Evolutionary conservation across 805 yeast genomes (phyloP).

Genomic region (Starmerella davenportii): DNA sequence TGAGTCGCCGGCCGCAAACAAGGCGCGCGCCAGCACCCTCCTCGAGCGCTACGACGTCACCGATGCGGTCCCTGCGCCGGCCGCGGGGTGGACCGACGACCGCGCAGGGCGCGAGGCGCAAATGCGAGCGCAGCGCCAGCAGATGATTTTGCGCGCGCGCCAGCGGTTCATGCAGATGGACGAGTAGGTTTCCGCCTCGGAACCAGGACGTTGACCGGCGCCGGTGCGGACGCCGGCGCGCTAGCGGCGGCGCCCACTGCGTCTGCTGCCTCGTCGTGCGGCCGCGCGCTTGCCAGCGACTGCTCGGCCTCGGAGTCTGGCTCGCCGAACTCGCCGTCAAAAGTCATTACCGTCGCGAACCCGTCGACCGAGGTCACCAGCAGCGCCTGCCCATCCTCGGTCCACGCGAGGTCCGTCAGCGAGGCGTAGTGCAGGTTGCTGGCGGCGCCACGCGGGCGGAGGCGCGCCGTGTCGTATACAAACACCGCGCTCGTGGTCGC

Average conservation of each 20-base stretch:
- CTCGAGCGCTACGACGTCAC: conserved; percentile 31
- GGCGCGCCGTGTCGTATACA: conserved; percentile 60
- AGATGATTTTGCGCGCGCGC: conserved; percentile 46
- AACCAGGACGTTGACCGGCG: neutral
- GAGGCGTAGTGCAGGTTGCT: conserved; percentile 75
- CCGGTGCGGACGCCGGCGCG: neutral
- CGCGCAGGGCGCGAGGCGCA: conserved; percentile 29
- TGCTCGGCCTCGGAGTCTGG: neutral
- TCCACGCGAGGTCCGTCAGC: conserved; percentile 78
- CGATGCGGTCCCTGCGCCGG: no score
- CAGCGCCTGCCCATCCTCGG: conserved; percentile 49
- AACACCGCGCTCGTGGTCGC: conserved; percentile 78
- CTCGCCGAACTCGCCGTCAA: conserved; percentile 25
- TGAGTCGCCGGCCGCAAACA: no score
- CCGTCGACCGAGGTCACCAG: conserved; percentile 82
- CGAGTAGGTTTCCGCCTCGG: neutral
- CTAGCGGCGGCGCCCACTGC: neutral
- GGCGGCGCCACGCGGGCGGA: conserved; percentile 52
- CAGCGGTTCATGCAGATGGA: conserved; percentile 17
- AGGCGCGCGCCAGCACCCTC: no score
- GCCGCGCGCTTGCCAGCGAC: neutral
- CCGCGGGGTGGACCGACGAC: conserved; percentile 26
- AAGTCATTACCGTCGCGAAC: conserved; percentile 53
- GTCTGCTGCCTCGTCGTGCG: neutral
- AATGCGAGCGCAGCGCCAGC: conserved; percentile 33